Evolutionary conservation across 768 basidiomycete genomes (phyloP), one percentile per base, ranked within the genome.

Genomic region (Mycena latifolia): DNA sequence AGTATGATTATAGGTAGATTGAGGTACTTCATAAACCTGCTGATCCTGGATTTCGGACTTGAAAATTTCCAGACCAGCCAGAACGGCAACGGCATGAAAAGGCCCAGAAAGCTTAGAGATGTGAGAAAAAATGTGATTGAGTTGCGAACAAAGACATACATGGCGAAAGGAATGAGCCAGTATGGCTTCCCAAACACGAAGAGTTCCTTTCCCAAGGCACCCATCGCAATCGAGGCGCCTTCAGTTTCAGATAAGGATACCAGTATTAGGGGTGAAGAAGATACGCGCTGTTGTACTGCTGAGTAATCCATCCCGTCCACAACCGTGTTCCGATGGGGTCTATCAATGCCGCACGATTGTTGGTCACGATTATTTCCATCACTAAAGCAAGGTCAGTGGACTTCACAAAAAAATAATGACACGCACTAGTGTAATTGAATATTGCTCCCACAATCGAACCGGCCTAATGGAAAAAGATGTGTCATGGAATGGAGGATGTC

Each of bases 231-330:
- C 6, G 86, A 84, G 6, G 83, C 63, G 31, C 63, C 63, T 65
- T n/a, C 8, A n/a, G 20, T 14, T 43, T n/a, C 28, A 8, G 28
- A 25, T 4, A 24, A 33, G 7, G 20, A 12, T 15, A 28, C 10
- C 15, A 12, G 18, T 31, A 5, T 22, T 24, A 9, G 4, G n/a
- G n/a, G n/a, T n/a, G n/a, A n/a, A n/a, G n/a, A n/a, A 46, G 27
- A 43, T 24, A 53, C 28, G n/a, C 65, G 48, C 63, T 65, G 74
- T 87, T 88, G 72, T 84, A 81, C 45, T 79, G 74, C 67, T 87
- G 85, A 50, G 85, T 77, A 61, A 84, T 79, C 86, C 86, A 87
- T 24, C 85, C 85, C 58, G 79, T 84, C 85, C 84, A 84, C 78
- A 85, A 71, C 62, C 84, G 82, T 9, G 81, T 85, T 2, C 85